These are phyloP conservation scores for Nakaseomyces sp. DNA, from an alignment of 1,139 yeast species.

Conservation along the genomic window DNA sequence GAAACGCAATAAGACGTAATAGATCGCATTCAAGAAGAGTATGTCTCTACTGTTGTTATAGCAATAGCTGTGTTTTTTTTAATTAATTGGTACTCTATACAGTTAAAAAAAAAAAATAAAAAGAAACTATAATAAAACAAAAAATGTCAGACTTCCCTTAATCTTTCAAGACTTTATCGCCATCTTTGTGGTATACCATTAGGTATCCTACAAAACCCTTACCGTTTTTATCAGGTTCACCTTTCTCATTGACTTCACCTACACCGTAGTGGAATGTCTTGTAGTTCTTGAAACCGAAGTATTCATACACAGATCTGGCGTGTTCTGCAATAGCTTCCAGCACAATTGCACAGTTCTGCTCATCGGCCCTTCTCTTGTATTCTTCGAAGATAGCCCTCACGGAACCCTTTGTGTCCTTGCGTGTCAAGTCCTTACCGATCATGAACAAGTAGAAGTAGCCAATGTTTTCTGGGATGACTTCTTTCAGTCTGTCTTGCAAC, in stretches of 20 bases:
- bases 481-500: constrained; percentile 15
- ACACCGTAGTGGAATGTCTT: constrained; percentile 28
- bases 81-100: too few species aligned
- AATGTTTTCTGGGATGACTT: constrained; percentile 22
- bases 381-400: constrained; percentile 29
- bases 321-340: constrained; percentile 31
- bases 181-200: constrained; percentile 29
- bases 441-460: constrained; percentile 27
- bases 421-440: constrained; percentile 26
- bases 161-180: constrained; percentile 11
- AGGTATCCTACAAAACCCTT: constrained; percentile 26
- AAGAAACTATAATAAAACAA: too few species aligned
- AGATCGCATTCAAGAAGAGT: too few species aligned
- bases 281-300: constrained; percentile 30
- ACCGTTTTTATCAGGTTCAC: constrained; percentile 26
- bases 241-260: constrained; percentile 26
- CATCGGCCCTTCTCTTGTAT: constrained; percentile 28
- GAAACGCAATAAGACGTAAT: too few species aligned
- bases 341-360: constrained; percentile 27
- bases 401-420: constrained; percentile 25
- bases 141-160: too few species aligned
- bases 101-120: too few species aligned
- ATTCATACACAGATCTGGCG: constrained; percentile 31
- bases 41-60: too few species aligned
- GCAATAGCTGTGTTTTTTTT: too few species aligned